Evolutionary conservation across 176 grass and related monocot species (phyloP), one percentile per base, ranked within the genome.

Genomic region (Cenchrus americanus): DNA sequence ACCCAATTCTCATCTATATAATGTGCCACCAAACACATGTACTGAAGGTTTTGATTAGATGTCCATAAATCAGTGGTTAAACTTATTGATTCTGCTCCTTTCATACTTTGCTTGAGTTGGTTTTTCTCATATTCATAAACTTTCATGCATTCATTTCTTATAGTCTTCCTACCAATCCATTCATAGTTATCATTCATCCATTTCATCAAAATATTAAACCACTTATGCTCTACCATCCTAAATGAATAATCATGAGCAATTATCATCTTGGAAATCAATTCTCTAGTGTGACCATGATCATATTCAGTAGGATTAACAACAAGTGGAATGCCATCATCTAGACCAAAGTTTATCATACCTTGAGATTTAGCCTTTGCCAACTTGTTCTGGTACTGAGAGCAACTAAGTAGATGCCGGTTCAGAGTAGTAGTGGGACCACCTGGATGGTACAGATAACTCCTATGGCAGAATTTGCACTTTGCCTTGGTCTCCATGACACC

Each of bases 401-500:
- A 54, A 5, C 5, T 54, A 18, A 3, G 3, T 12, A 58, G 7
- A 19, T 59, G 57, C 21, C 21, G 21, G 57, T 59, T 59, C 21
- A 59, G 57, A 59, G 57, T 59, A 22, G 57, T 59, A 10, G 57
- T 59, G 22, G 57, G 8, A 59, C 57, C 21, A 61, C n/a, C 59
- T 61, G 8, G 22, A 12, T 26, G 59, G 59, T 61, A 61, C 59
- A 5, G 12, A 24, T 60, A 60, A 23, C 57, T 60, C 8, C 2
- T 22, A 23, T 23, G 21, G 57, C 57, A 60, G 8, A 61, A 24
- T 2, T 26, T 61, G 24, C 59, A 61, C 59, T 61, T 61, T 61
- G 59, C 59, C 59, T 61, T 61, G 11, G 59, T 61, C 59, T 24
- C 59, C 59, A 61, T 61, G n/a, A 61, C 58, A 61, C 58, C 58